These are phyloP conservation scores for Peronospora destructor DNA, from an alignment of 352 stramenopile species.

Conservation along the genomic window DNA sequence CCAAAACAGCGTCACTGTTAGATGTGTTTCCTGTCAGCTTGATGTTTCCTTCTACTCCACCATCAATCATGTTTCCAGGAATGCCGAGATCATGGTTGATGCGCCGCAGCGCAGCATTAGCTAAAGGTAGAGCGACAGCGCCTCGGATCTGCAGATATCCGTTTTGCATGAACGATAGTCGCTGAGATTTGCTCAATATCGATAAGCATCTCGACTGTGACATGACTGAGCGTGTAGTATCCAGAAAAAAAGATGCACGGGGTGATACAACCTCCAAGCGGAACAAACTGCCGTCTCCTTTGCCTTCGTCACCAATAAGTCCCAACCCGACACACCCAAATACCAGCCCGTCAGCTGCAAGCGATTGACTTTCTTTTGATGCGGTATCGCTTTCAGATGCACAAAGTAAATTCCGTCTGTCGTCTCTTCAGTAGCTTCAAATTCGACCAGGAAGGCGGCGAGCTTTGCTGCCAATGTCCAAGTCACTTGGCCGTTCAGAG, in stretches of 20 bases:
- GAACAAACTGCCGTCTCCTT: conserved; percentile 44
- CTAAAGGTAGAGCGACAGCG: conserved; percentile 46
- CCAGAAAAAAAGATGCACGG: conserved; percentile 42
- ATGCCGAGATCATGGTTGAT: conserved; percentile 78
- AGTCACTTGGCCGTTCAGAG: conserved; percentile 52
- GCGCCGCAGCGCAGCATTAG: conserved; percentile 46
- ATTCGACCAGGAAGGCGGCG: conserved; percentile 52
- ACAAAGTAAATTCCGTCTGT: conserved; percentile 14
- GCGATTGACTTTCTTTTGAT: conserved; percentile 66
- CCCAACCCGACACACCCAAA: conserved; percentile 27
- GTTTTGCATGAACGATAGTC: conserved; percentile 58
- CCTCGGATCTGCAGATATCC: conserved; percentile 65
- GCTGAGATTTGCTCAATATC: conserved; percentile 51
- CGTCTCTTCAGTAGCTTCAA: conserved; percentile 11
- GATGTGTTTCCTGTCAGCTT: conserved; percentile 69
- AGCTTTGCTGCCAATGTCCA: conserved; percentile 70
- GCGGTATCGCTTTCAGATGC: conserved; percentile 48
- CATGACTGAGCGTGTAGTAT: conserved; percentile 31
- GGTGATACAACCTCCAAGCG: conserved; percentile 36
- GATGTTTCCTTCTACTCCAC: conserved; percentile 59
- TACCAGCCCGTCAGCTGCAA: conserved; percentile 47
- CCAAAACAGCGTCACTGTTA: conserved; percentile 53
- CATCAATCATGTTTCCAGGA: conserved; percentile 60
- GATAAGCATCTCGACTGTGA: conserved; percentile 12
- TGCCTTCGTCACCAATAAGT: conserved; percentile 49